A percentile compares a stretch with the other conserved stretches of the same genome.
Conservation (phyloP, 176 grass and related monocot species). For the Oryza officinalis region DNA sequence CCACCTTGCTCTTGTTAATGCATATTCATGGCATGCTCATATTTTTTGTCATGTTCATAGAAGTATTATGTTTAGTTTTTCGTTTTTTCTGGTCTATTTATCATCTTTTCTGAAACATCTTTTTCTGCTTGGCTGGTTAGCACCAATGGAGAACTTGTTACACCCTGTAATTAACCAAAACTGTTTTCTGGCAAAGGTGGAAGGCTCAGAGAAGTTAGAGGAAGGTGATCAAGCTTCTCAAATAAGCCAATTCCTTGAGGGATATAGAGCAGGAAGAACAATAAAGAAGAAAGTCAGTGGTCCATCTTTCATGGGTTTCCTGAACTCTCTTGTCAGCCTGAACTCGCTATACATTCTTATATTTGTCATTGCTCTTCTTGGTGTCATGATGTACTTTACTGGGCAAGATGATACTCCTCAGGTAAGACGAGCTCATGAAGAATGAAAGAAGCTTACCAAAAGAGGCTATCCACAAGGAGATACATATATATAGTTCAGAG, state of each 20-base stretch:
- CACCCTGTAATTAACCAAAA: constrained; percentile 33
- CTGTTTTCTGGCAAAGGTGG: constrained; percentile 60
- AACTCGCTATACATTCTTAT: constrained; percentile 80
- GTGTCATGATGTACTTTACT: constrained; percentile 63
- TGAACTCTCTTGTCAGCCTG: constrained; percentile 72
- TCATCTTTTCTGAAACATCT: constrained; percentile 1
- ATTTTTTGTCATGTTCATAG: neutral
- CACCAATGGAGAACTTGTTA: constrained; percentile 2
- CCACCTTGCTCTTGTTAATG: neutral
- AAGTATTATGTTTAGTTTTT: neutral
- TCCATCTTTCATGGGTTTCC: constrained; percentile 81
- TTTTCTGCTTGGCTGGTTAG: constrained; percentile 10
- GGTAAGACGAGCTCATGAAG: constrained; percentile 47
- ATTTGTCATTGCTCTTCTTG: constrained; percentile 67
- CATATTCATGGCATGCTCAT: constrained; percentile 13
- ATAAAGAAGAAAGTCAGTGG: constrained; percentile 81
- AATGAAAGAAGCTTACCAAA: constrained; percentile 23
- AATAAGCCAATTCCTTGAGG: constrained; percentile 87
- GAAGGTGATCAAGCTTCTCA: constrained; percentile 79
- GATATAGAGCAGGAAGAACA: constrained; percentile 85
- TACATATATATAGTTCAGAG: neutral
- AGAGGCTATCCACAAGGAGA: constrained; percentile 5
- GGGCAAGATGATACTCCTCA: constrained; percentile 60
- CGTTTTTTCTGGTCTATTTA: neutral
- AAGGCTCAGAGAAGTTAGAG: constrained; percentile 74